These are phyloP conservation scores for Hanseniaspora gamundiae DNA, from an alignment of 1,139 yeast species.

Conservation along the genomic window DNA sequence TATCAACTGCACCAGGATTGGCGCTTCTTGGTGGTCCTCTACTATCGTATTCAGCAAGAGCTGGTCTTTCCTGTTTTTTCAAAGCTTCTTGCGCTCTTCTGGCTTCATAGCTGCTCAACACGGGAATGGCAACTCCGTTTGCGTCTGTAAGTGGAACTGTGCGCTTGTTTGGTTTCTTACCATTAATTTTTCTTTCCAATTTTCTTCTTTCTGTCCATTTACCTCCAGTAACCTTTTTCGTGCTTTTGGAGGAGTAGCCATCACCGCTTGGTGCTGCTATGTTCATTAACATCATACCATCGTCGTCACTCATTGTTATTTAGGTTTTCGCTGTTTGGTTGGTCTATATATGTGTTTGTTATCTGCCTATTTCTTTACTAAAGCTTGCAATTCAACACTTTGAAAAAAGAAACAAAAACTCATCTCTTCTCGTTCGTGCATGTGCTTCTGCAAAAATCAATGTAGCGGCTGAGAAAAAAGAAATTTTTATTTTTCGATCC, in stretches of 20 bases:
- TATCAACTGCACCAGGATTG: constrained; percentile 7
- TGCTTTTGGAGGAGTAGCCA: constrained; percentile 8
- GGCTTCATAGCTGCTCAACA: constrained; percentile 1
- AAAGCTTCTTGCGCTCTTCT: constrained; percentile 5
- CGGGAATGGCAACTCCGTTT: constrained; percentile 3
- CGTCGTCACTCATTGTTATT: constrained; percentile 20
- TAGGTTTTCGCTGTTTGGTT: too few species aligned
- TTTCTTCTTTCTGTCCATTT: constrained; percentile 67
- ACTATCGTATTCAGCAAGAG: constrained; percentile 9
- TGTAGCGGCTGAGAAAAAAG: too few species aligned
- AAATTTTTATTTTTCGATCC: too few species aligned
- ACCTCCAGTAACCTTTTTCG: constrained; percentile 49
- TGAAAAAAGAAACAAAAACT: background rate
- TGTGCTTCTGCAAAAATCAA: background rate
- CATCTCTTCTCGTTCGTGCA: background rate
- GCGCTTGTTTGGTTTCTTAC: constrained; percentile 12
- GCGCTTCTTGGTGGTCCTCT: constrained; percentile 23
- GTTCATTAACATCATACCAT: constrained; percentile 22
- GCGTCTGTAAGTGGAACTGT: background rate
- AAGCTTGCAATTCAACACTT: background rate
- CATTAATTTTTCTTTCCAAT: constrained; percentile 24
- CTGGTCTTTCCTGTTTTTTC: constrained; percentile 7
- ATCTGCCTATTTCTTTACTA: background rate
- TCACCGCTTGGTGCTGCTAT: constrained; percentile 15
- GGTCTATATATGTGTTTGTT: background rate